Conservation (phyloP, 148 eudicot species). For the Drosera capensis region DNA sequence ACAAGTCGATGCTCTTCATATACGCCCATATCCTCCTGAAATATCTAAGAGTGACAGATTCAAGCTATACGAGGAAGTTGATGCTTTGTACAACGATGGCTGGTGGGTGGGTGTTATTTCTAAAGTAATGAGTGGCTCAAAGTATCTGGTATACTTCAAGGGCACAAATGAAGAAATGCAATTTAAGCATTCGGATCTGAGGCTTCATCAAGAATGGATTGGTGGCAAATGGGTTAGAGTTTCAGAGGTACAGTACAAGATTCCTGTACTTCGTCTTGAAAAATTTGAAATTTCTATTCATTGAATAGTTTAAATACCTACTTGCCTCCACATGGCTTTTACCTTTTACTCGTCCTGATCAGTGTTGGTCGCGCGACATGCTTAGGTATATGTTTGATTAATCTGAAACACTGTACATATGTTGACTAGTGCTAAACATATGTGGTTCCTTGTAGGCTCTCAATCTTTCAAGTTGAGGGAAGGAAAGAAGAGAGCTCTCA, state of each 20-base stretch:
- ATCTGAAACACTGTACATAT: neutral
- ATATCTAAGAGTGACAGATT: conserved; percentile 18
- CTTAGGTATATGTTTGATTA: neutral
- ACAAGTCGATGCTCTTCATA: conserved; percentile 45
- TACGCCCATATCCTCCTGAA: conserved; percentile 69
- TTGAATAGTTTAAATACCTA: neutral
- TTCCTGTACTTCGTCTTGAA: neutral
- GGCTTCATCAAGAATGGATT: conserved; percentile 79
- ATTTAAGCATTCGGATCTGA: conserved; percentile 44
- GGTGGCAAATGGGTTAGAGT: conserved; percentile 60
- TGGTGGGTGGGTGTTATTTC: conserved; percentile 91
- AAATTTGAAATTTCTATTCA: neutral
- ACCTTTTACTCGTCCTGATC: too few species aligned
- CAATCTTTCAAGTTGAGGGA: conserved; percentile 4
- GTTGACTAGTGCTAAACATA: neutral
- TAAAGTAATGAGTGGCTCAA: conserved; percentile 30
- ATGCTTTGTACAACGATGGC: conserved; percentile 67
- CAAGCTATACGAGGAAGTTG: conserved; percentile 55
- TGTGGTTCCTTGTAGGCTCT: conserved; percentile 7
- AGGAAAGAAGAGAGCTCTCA: neutral
- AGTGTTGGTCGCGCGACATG: neutral
- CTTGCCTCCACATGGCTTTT: too few species aligned
- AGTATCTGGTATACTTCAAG: conserved; percentile 55
- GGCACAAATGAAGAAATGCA: conserved; percentile 34
- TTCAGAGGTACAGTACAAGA: conserved; percentile 70